A percentile compares a stretch with the other conserved stretches of the same genome.
These are phyloP conservation scores for Parathielavia appendiculata DNA, from an alignment of 495 filamentous ascomycete species.

Conservation along the genomic window DNA sequence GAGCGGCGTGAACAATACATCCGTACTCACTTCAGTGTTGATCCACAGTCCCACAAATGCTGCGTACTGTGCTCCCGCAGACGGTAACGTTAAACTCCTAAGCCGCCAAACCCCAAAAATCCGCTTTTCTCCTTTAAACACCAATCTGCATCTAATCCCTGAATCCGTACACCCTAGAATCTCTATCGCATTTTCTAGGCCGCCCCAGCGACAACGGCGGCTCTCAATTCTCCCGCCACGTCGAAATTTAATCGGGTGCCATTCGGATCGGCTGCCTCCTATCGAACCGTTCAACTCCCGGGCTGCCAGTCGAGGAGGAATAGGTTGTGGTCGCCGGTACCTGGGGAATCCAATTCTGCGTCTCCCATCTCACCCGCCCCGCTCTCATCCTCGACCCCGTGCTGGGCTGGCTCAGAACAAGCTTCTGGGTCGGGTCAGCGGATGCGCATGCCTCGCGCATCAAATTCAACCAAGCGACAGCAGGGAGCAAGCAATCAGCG, in stretches of 20 bases:
- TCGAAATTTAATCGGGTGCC: neutral
- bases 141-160: slow-evolving; percentile 4
- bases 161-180: slow-evolving; percentile 2
- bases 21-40: slow-evolving; percentile 4
- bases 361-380: neutral
- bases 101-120: slow-evolving; percentile 32
- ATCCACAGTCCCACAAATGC: neutral
- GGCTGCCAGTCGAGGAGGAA: neutral
- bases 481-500: slow-evolving; percentile 59
- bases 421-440: slow-evolving; percentile 50
- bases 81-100: slow-evolving; percentile 16
- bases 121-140: slow-evolving; percentile 26
- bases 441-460: slow-evolving; percentile 66
- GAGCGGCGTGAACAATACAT: slow-evolving; percentile 3
- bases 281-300: neutral
- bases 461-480: slow-evolving; percentile 61
- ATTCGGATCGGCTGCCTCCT: neutral
- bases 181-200: neutral
- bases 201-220: neutral
- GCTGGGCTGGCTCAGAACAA: slow-evolving; percentile 47
- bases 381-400: slow-evolving; percentile 12
- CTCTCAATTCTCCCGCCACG: neutral
- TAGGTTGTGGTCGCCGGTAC: neutral
- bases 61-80: slow-evolving; percentile 19
- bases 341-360: neutral